Evolutionary conservation across 129 eudicot species (phyloP).

Genomic region (Kitagawia praeruptora): DNA sequence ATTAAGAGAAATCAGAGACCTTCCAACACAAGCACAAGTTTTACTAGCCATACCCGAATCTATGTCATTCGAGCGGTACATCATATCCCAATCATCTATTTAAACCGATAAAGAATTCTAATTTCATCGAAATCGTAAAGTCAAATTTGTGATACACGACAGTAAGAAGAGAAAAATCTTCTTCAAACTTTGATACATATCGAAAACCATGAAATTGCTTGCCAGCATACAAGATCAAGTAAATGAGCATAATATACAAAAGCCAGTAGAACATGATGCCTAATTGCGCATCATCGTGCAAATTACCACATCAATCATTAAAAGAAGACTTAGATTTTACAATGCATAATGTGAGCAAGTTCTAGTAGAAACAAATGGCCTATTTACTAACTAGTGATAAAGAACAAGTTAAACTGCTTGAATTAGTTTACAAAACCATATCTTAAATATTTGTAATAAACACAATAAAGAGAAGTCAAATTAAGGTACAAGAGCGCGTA

Average conservation of each 20-base stretch:
- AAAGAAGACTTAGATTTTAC: neutral
- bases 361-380: neutral
- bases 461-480: neutral
- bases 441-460: neutral
- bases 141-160: neutral
- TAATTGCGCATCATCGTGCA: neutral
- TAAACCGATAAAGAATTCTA: neutral
- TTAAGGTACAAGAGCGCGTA: neutral
- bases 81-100: neutral
- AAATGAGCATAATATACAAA: neutral
- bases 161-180: neutral
- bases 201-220: neutral
- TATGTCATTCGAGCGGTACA: neutral
- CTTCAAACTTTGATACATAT: neutral
- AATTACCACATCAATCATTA: neutral
- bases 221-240: constrained; percentile 1
- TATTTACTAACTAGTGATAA: neutral
- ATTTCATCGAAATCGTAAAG: neutral
- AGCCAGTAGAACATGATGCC: neutral
- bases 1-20: neutral
- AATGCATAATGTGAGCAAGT: neutral
- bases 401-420: neutral
- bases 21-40: neutral
- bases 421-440: neutral
- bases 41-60: neutral